phyloP scores from a whole-genome alignment of 192 early-diverging fungal species.

The Podila horticola region DNA sequence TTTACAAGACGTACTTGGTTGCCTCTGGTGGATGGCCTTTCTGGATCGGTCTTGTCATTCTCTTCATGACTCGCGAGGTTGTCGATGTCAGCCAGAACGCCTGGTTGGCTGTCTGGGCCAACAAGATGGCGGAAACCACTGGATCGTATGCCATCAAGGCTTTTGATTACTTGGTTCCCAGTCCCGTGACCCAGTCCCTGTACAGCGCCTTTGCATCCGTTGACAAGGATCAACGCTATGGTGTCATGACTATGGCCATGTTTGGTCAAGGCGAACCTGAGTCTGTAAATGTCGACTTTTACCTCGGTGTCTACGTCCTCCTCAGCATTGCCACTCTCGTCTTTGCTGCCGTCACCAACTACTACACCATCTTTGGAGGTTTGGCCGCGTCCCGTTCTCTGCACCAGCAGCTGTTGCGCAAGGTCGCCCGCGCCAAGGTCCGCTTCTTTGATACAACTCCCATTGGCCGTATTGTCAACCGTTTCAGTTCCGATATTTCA shows the following conservation, averaged over 20 bases:
- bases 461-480: slow-evolving; percentile 80
- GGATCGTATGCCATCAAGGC: slow-evolving; percentile 36
- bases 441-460: slow-evolving; percentile 95
- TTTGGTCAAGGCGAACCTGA: slow-evolving; percentile 32
- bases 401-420: slow-evolving; percentile 64
- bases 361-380: slow-evolving; percentile 56
- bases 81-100: slow-evolving; percentile 70
- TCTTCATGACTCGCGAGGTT: slow-evolving; percentile 56
- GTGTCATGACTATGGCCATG: slow-evolving; percentile 28
- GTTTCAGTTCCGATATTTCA: slow-evolving; percentile 90
- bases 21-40: slow-evolving; percentile 73
- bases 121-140: slow-evolving; percentile 29
- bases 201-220: slow-evolving; percentile 23
- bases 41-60: slow-evolving; percentile 66
- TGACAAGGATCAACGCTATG: background rate
- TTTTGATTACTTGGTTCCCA: slow-evolving; percentile 20
- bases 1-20: slow-evolving; percentile 83
- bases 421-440: slow-evolving; percentile 75
- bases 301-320: slow-evolving; percentile 69
- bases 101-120: slow-evolving; percentile 53
- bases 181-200: slow-evolving; percentile 22
- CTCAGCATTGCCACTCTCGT: slow-evolving; percentile 60
- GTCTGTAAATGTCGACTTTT: slow-evolving; percentile 65
- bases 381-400: slow-evolving; percentile 67
- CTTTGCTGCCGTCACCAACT: slow-evolving; percentile 52